Conservation (phyloP, 108 stramenopile species). For the Skeletonema grethae region DNA sequence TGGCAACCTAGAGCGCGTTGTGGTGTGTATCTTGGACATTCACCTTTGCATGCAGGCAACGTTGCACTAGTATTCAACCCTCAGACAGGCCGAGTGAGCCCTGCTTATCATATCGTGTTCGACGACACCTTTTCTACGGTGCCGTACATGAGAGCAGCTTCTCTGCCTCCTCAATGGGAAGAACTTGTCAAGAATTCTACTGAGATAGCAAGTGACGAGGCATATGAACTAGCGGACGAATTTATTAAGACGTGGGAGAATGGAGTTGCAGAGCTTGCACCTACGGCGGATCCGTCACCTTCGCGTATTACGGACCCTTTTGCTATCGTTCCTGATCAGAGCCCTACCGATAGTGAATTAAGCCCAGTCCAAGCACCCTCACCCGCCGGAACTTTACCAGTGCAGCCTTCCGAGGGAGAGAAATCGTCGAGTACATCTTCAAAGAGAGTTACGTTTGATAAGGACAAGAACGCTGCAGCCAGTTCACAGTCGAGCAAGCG, state of each 20-base stretch:
- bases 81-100: conserved; percentile 29
- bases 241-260: background rate
- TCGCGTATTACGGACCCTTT: conserved; percentile 1
- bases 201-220: conserved; percentile 14
- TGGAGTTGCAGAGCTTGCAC: background rate
- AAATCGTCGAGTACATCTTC: background rate
- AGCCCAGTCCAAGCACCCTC: background rate
- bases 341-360: background rate
- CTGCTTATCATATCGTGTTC: conserved; percentile 41
- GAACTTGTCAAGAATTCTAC: conserved; percentile 6
- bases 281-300: background rate
- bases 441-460: background rate
- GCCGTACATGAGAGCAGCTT: conserved; percentile 14
- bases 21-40: conserved; percentile 42
- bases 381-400: background rate
- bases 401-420: conserved; percentile 18
- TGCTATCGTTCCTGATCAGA: background rate
- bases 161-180: conserved; percentile 24
- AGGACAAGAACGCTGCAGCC: conserved; percentile 1
- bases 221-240: conserved; percentile 3
- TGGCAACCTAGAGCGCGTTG: conserved; percentile 32
- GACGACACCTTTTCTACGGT: conserved; percentile 23
- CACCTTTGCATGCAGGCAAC: conserved; percentile 28
- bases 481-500: background rate
- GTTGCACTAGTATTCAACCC: conserved; percentile 41